A percentile compares a stretch with the other conserved stretches of the same genome.
phyloP scores from a whole-genome alignment of 2,329 filamentous ascomycete species.

The Xylaria digitata region DNA sequence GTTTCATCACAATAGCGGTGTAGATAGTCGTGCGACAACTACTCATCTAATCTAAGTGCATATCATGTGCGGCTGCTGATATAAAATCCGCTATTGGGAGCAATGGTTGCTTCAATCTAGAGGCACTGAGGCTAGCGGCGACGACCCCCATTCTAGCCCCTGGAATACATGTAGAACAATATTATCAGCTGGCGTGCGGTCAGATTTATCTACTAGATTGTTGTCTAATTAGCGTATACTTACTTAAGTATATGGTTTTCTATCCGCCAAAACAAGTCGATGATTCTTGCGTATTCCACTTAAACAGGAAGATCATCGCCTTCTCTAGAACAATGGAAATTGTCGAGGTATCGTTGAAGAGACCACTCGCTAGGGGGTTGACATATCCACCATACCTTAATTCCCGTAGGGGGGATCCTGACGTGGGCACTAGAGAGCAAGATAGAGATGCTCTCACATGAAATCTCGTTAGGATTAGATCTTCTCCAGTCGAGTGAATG shows the following conservation, averaged over 20 bases:
- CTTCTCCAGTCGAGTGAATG: not conserved
- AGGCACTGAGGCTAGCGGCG: constrained; percentile 16
- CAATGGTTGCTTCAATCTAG: constrained; percentile 19
- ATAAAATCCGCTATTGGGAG: constrained; percentile 14
- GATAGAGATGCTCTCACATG: not conserved
- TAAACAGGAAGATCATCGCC: not conserved
- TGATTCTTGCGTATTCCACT: not conserved
- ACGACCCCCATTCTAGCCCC: constrained; percentile 26
- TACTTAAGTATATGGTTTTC: constrained; percentile 1
- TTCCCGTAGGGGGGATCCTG: constrained; percentile 1
- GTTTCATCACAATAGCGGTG: constrained; percentile 9
- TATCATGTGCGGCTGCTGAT: constrained; percentile 4
- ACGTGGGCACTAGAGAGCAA: not conserved
- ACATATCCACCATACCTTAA: constrained; percentile 2
- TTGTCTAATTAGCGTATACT: not conserved
- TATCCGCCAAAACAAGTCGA: not conserved
- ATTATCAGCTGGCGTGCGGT: constrained; percentile 11
- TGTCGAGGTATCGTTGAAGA: not conserved
- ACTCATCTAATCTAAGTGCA: constrained; percentile 11
- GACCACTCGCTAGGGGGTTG: not conserved
- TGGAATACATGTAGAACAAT: constrained; percentile 17
- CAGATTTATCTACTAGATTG: constrained; percentile 3
- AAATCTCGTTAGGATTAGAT: constrained; percentile 1
- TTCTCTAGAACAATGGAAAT: not conserved
- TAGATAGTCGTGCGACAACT: not conserved